Evolutionary conservation across 1,139 yeast genomes (phyloP).

Genomic region (Saccharomyces hybrid): DNA sequence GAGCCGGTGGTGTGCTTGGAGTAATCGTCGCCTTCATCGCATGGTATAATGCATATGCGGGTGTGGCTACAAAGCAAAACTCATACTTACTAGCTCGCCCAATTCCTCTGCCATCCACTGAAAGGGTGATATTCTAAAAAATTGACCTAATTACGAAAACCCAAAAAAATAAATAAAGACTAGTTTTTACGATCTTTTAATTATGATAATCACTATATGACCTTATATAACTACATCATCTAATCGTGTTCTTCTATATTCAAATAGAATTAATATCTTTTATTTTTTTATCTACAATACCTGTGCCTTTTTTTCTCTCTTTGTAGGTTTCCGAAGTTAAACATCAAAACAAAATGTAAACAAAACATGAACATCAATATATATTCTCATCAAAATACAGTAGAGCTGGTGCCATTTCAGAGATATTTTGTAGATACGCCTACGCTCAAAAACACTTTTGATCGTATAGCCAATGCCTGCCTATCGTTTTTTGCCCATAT

Average conservation of each 20-base stretch:
- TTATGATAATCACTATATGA: neutral
- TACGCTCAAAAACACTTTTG: too few species aligned
- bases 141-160: neutral
- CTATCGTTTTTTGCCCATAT: too few species aligned
- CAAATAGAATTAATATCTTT: neutral
- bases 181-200: neutral
- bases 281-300: neutral
- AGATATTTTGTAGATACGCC: neutral
- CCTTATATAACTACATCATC: neutral
- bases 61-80: constrained; percentile 67
- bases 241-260: neutral
- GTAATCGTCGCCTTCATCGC: constrained; percentile 68
- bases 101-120: constrained; percentile 20
- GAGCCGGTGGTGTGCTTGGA: constrained; percentile 78
- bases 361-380: neutral
- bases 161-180: neutral
- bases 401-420: too few species aligned
- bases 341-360: neutral
- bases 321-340: neutral
- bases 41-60: constrained; percentile 91
- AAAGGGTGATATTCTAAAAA: constrained; percentile 4
- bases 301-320: too few species aligned
- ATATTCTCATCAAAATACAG: too few species aligned
- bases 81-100: constrained; percentile 45
- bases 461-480: too few species aligned